These are phyloP conservation scores for Ceratobasidium sp. DNA, from an alignment of 1,284 basidiomycete species.

Conservation along the genomic window DNA sequence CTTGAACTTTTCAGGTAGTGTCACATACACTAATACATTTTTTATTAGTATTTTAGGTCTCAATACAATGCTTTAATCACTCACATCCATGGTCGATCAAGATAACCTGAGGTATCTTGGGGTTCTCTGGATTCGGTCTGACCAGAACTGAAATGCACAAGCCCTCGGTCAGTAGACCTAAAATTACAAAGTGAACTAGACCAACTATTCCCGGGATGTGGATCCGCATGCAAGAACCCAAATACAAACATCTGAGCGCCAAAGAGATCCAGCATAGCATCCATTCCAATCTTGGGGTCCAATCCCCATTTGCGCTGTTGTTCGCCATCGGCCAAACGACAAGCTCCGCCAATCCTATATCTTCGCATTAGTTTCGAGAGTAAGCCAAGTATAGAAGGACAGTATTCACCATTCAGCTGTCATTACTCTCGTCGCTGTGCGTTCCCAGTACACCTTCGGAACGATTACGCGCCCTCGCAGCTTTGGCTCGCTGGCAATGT, in stretches of 20 bases:
- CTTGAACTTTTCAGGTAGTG: constrained; percentile 55
- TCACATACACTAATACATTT: constrained; percentile 55
- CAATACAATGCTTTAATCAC: neutral
- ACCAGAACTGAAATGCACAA: constrained; percentile 21
- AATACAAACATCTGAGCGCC: constrained; percentile 59
- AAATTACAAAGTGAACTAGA: neutral
- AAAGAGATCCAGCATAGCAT: constrained; percentile 56
- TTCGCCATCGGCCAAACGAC: constrained; percentile 55
- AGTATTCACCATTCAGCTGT: constrained; percentile 56
- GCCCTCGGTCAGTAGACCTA: neutral
- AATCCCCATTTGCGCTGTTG: constrained; percentile 56
- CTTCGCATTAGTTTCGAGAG: too few species aligned
- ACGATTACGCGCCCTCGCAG: constrained; percentile 58
- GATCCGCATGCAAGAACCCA: constrained; percentile 55
- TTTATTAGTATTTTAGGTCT: neutral
- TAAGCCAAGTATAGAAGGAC: too few species aligned
- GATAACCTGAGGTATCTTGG: constrained; percentile 49
- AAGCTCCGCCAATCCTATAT: constrained; percentile 35
- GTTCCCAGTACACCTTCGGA: constrained; percentile 57
- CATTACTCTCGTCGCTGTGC: constrained; percentile 58
- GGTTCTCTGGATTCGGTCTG: constrained; percentile 58
- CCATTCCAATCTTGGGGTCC: constrained; percentile 53
- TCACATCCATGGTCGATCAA: constrained; percentile 60
- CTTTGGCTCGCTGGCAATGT: constrained; percentile 52
- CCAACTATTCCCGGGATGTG: constrained; percentile 43